Base-by-base conservation (phyloP, 208 protist species). In the Phytomonas serpens region DNA sequence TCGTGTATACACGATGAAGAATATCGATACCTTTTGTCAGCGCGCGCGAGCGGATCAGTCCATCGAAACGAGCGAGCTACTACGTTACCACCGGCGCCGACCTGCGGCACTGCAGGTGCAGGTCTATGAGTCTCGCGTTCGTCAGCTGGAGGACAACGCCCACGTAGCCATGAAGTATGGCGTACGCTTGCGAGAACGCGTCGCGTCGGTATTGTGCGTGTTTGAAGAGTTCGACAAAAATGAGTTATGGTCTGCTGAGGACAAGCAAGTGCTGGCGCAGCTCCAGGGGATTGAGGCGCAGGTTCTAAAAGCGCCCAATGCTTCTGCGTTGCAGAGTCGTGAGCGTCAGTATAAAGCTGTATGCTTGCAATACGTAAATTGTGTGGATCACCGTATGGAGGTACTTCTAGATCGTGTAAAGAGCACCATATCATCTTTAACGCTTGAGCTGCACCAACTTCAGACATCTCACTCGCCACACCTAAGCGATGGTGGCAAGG, bases 21-120 rank as follows among this genome's bases (percentile, higher is more conserved):
- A 80, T 57, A 57, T 57, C 16, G 27, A 27, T 9, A 19, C 47
- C 10, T 57, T 57, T 27, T 57, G 47, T 19, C 47, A 57, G 23
- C 47, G 47, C 47, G 47, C 47, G 47, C 47, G 47, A 34, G 47
- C 47, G 32, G 68, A 42, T 38, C 47, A 64, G 61, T 52, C 13
- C 67, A 57, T 19, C 47, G 47, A 57, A 57, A 78, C 69, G 7
- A 89, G 84, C 57, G 77, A 89, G 27, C 64, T 87, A 3, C 74
- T 96, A 65, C 85, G 92, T 19, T 77, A 85, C 68, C 88, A 96
- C 74, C 85, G 86, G 14, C 87, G 88, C 64, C 88, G 92, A 9
- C 85, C 89, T 3, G 88, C 92, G 14, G 77, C 84, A 36, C 77
- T 94, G 33, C 92, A 96, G 76, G 85, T 86, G 14, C 83, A 92